Conservation (phyloP, 192 early-diverging fungal species). For the Mortierella claussenii region DNA sequence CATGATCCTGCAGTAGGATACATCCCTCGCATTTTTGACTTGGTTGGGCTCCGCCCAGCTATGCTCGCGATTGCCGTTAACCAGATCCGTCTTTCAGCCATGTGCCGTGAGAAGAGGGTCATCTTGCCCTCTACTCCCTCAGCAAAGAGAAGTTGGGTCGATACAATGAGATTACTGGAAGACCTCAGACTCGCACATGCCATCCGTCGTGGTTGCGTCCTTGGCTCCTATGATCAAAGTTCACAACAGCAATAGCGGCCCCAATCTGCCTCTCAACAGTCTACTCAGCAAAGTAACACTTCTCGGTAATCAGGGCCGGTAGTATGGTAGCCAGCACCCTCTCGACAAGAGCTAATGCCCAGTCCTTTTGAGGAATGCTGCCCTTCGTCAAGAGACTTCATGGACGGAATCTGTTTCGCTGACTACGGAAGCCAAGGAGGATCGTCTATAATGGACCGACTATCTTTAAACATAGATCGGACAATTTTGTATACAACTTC, state of each 20-base stretch:
- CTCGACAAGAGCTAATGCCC: conserved; percentile 20
- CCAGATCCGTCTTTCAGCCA: neutral
- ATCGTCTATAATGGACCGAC: conserved; percentile 4
- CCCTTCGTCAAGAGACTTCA: neutral
- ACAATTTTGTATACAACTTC: conserved; percentile 11
- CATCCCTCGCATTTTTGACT: no score
- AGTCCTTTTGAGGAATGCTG: conserved; percentile 34
- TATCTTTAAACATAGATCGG: conserved; percentile 31
- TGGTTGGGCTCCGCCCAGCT: neutral
- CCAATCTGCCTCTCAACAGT: no score
- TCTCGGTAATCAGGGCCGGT: neutral
- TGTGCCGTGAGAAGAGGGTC: no score
- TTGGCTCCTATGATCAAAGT: no score
- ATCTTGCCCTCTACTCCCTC: no score
- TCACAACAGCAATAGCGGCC: no score
- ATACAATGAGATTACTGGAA: no score
- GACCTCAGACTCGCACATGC: no score
- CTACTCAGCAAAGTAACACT: neutral
- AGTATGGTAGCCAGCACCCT: neutral
- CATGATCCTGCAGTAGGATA: neutral
- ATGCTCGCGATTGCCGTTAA: neutral
- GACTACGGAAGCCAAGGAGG: neutral
- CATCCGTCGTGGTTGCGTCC: no score
- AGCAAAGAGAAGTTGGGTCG: no score
- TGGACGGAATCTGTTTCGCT: conserved; percentile 10